Evolutionary conservation across 2,329 filamentous ascomycete species (phyloP).

Genomic region (Colletotrichum costaricense): DNA sequence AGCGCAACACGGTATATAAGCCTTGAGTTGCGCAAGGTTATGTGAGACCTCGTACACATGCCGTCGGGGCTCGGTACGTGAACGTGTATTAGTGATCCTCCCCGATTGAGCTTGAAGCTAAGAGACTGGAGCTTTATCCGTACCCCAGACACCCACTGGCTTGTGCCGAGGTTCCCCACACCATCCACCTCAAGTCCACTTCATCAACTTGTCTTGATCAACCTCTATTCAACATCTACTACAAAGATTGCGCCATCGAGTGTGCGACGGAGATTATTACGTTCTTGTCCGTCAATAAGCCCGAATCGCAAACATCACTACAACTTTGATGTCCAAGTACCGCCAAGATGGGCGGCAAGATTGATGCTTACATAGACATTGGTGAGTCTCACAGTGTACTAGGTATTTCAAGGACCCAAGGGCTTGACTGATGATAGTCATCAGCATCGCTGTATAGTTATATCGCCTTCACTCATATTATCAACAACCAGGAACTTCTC

Average conservation of each 20-base stretch:
- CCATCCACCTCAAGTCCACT: constrained; percentile 5
- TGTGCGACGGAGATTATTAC: neutral
- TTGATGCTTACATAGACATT: constrained; percentile 76
- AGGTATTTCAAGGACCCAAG: neutral
- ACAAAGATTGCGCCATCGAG: constrained; percentile 13
- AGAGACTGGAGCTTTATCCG: neutral
- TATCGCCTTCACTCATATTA: constrained; percentile 66
- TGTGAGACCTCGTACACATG: neutral
- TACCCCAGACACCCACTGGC: constrained; percentile 13
- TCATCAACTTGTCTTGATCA: neutral
- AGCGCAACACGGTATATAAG: neutral
- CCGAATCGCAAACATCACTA: neutral
- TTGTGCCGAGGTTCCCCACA: constrained; percentile 33
- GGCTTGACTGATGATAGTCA: neutral
- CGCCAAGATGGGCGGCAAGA: constrained; percentile 67
- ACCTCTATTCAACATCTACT: neutral
- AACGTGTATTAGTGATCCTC: constrained; percentile 24
- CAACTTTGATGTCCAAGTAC: neutral
- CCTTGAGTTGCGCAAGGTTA: neutral
- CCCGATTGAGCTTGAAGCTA: neutral
- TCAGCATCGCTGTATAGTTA: constrained; percentile 75
- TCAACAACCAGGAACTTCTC: constrained; percentile 65
- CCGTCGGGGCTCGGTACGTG: constrained; percentile 11
- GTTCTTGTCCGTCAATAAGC: neutral
- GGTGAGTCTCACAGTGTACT: constrained; percentile 54